These are phyloP conservation scores for Penicillium vulpinum DNA, from an alignment of 2,329 filamentous ascomycete species.

Conservation along the genomic window DNA sequence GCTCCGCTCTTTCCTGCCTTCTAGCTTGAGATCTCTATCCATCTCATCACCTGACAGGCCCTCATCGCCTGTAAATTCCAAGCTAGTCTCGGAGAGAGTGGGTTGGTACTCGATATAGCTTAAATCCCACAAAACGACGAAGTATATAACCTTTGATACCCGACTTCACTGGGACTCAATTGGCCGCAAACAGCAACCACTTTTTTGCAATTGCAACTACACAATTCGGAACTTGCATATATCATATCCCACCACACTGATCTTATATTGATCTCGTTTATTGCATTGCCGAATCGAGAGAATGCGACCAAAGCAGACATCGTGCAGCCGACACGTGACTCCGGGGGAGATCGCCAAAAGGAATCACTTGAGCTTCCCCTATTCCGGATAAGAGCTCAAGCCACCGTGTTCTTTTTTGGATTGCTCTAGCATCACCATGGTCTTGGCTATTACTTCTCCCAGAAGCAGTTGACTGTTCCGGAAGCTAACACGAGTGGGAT, in stretches of 20 bases:
- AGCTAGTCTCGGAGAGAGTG: too few relatives aligned
- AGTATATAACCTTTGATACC: too few relatives aligned
- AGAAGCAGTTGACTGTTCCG: neutral
- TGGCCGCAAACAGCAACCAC: neutral
- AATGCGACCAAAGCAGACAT: too few relatives aligned
- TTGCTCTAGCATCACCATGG: neutral
- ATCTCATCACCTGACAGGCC: neutral
- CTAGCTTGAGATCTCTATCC: neutral
- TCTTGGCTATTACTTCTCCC: neutral
- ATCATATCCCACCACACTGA: too few relatives aligned
- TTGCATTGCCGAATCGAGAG: too few relatives aligned
- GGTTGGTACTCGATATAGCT: too few relatives aligned
- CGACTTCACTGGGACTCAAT: too few relatives aligned
- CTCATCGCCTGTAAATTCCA: too few relatives aligned
- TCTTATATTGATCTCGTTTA: too few relatives aligned
- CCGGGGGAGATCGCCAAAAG: slow-evolving; percentile 10
- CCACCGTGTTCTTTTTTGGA: slow-evolving; percentile 27
- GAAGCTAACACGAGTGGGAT: slow-evolving; percentile 8
- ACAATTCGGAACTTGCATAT: too few relatives aligned
- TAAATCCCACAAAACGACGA: neutral
- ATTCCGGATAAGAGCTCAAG: slow-evolving; percentile 18
- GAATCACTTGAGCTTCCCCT: slow-evolving; percentile 22
- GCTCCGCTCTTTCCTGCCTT: neutral
- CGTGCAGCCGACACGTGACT: slow-evolving; percentile 15
- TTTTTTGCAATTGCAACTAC: neutral